Percentiles rank a stretch among this genome's conserved stretches.
These are phyloP conservation scores for Luzula sylvatica DNA, from an alignment of 176 grass and related monocot species.

Conservation along the genomic window DNA sequence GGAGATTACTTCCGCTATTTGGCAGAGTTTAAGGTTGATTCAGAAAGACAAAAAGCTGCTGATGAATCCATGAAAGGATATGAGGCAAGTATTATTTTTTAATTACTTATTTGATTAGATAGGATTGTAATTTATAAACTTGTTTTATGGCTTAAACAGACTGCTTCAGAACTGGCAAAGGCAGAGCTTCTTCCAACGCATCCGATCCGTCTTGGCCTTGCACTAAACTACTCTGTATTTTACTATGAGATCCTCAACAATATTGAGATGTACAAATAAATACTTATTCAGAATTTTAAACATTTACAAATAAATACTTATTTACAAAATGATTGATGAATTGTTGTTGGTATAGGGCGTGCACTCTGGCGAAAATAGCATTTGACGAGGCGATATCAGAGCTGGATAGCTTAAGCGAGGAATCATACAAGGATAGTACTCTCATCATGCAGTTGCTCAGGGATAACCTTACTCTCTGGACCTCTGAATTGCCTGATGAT, in stretches of 20 bases:
- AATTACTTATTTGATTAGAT: neutral
- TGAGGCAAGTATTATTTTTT: slow-evolving; percentile 1
- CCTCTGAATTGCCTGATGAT: neutral
- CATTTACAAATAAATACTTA: neutral
- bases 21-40: slow-evolving; percentile 21
- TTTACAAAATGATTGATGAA: neutral
- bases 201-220: slow-evolving; percentile 1
- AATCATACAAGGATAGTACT: slow-evolving; percentile 1
- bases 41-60: slow-evolving; percentile 19
- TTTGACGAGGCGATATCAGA: neutral
- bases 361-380: neutral
- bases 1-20: slow-evolving; percentile 38
- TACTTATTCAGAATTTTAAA: neutral
- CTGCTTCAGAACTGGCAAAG: neutral
- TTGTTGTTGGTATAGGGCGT: neutral
- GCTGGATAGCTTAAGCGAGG: neutral
- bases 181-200: neutral
- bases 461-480: slow-evolving; percentile 8
- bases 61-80: slow-evolving; percentile 17
- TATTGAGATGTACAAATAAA: neutral
- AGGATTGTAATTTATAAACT: neutral
- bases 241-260: neutral
- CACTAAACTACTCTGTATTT: neutral
- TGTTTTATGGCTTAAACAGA: neutral
- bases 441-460: slow-evolving; percentile 9